These are phyloP conservation scores for Gracilaria vermiculophylla DNA, from an alignment of 23 red algal species.

Conservation along the genomic window DNA sequence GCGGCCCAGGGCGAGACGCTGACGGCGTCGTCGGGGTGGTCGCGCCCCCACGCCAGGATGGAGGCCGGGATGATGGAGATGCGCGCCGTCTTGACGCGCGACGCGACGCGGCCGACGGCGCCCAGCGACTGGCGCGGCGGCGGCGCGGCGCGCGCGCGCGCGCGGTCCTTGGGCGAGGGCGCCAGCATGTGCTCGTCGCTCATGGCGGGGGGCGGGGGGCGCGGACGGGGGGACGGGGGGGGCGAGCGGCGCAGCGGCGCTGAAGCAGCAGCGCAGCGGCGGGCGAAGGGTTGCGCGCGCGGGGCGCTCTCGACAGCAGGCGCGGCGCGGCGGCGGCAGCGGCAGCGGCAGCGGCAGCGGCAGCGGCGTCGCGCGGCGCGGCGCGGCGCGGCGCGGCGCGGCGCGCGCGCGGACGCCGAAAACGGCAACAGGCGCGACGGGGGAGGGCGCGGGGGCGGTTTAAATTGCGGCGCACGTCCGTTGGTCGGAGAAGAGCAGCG, in stretches of 20 bases:
- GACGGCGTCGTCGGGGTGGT: not conserved
- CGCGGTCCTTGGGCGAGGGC: not conserved
- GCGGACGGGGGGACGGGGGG: not conserved
- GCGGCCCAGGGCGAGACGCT: slow-evolving; percentile 39
- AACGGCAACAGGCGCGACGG: too few species aligned
- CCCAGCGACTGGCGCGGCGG: slow-evolving; percentile 29
- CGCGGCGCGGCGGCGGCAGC: not conserved
- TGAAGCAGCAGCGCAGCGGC: too few species aligned
- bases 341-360: too few species aligned
- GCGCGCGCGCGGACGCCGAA: too few species aligned
- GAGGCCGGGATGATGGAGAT: slow-evolving; percentile 5
- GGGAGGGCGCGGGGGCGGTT: not conserved
- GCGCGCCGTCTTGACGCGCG: slow-evolving; percentile 21
- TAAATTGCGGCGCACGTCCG: not conserved
- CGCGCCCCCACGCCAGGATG: not conserved
- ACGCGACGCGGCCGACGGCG: slow-evolving; percentile 49
- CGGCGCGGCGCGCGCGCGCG: not conserved
- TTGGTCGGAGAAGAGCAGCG: not conserved
- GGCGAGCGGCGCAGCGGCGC: too few species aligned
- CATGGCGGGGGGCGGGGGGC: not conserved
- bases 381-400: not conserved
- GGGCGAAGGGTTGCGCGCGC: too few species aligned
- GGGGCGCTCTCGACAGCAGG: not conserved
- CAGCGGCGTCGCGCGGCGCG: too few species aligned
- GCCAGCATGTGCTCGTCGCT: not conserved